Percentiles rank a stretch among this genome's conserved stretches.
These are phyloP conservation scores for Dryadomyces quercus-mongolicae DNA, from an alignment of 2,329 filamentous ascomycete species.

Conservation along the genomic window DNA sequence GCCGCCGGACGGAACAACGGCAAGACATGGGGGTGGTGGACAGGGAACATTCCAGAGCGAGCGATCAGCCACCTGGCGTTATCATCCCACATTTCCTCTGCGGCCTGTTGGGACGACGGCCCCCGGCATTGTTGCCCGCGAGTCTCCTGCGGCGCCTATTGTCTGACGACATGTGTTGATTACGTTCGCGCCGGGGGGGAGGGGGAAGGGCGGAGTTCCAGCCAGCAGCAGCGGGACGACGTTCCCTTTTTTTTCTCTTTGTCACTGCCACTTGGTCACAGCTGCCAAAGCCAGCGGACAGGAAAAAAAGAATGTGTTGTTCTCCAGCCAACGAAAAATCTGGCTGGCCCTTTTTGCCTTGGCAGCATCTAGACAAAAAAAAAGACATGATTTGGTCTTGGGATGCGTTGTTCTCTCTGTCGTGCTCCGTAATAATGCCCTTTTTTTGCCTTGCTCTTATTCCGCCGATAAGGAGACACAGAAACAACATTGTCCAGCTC, in stretches of 20 bases:
- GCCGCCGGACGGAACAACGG: too few species aligned
- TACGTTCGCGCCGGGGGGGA: background rate
- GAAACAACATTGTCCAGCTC: background rate
- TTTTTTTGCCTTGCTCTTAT: background rate
- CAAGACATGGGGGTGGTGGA: too few species aligned
- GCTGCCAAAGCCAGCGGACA: background rate
- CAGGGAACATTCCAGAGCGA: too few species aligned
- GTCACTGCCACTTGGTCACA: background rate
- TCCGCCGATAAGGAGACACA: too few species aligned
- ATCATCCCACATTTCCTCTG: too few species aligned
- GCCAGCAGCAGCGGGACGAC: too few species aligned
- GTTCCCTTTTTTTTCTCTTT: background rate
- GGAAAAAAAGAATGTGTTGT: background rate
- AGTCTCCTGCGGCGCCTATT: background rate
- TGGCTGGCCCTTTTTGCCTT: background rate
- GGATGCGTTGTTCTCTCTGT: background rate
- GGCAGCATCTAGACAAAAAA: background rate
- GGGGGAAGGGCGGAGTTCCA: background rate
- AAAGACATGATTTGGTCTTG: background rate
- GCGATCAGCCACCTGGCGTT: too few species aligned
- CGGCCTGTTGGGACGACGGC: too few species aligned
- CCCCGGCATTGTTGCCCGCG: too few species aligned
- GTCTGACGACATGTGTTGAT: background rate
- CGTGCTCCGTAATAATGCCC: background rate
- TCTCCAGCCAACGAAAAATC: background rate